These are phyloP conservation scores for Ganoderma lucidum DNA, from an alignment of 1,284 basidiomycete genomes.

Conservation along the genomic window DNA sequence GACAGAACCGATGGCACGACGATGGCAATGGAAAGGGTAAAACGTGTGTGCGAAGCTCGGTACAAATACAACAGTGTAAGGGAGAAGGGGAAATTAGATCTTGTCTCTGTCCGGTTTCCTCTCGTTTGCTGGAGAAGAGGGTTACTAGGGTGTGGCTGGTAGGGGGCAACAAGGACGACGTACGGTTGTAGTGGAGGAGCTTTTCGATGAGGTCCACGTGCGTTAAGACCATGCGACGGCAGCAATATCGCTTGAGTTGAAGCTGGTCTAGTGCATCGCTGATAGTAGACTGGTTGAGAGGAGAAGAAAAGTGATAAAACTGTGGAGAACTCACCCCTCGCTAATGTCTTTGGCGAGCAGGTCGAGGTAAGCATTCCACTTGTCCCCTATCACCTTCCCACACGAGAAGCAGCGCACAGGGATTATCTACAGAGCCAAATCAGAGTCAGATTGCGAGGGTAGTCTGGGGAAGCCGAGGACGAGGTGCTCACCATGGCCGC, in stretches of 20 bases:
- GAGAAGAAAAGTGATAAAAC: slow-evolving; percentile 1
- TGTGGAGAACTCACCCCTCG: slow-evolving; percentile 77
- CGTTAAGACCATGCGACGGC: slow-evolving; percentile 96
- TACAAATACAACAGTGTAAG: background rate
- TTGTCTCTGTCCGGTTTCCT: slow-evolving; percentile 32
- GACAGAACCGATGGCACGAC: background rate
- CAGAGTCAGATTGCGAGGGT: background rate
- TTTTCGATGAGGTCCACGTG: slow-evolving; percentile 98
- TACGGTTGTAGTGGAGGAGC: slow-evolving; percentile 95
- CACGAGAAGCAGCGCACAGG: slow-evolving; percentile 92
- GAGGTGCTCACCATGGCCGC: slow-evolving; percentile 30
- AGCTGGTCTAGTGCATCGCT: slow-evolving; percentile 94
- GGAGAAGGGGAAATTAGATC: background rate
- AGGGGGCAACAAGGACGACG: slow-evolving; percentile 45
- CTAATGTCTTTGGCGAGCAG: slow-evolving; percentile 79
- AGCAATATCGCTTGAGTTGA: slow-evolving; percentile 95
- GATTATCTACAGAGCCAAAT: slow-evolving; percentile 66
- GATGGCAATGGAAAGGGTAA: background rate
- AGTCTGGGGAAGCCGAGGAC: background rate
- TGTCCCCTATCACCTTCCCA: slow-evolving; percentile 93
- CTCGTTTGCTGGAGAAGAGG: slow-evolving; percentile 35
- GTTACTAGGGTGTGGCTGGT: background rate
- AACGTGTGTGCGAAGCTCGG: background rate
- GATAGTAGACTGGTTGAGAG: background rate
- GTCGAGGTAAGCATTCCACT: slow-evolving; percentile 89